phyloP scores from a whole-genome alignment of 1,284 basidiomycete species.

The Exsudoporus floridanus region DNA sequence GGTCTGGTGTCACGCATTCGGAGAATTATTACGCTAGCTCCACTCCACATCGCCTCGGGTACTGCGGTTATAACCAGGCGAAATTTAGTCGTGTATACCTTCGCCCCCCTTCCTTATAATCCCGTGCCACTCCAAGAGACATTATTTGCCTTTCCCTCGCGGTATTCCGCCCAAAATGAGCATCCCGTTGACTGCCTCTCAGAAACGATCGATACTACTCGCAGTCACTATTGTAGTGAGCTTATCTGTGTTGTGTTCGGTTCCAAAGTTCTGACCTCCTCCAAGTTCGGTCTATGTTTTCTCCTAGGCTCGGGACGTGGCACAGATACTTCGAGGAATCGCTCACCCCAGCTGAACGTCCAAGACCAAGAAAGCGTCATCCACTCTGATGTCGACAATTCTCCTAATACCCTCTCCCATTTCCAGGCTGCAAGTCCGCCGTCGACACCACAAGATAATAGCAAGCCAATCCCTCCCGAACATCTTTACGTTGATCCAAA shows the following conservation, averaged over 20 bases:
- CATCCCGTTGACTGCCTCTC: constrained; percentile 30
- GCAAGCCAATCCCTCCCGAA: constrained; percentile 2
- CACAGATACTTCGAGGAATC: not conserved
- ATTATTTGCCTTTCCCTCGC: not conserved
- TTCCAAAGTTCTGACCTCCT: not conserved
- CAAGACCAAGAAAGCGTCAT: not conserved
- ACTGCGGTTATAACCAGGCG: constrained; percentile 6
- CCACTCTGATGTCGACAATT: not conserved
- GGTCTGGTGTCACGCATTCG: too few species aligned
- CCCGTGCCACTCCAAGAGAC: not conserved
- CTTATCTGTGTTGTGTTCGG: not conserved
- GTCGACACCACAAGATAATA: not conserved
- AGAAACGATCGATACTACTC: constrained; percentile 33
- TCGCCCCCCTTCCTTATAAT: not conserved
- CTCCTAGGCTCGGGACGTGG: constrained; percentile 17
- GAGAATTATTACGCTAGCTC: too few species aligned
- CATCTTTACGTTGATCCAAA: constrained; percentile 6
- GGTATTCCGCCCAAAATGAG: constrained; percentile 17
- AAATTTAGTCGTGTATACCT: not conserved
- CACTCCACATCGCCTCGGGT: not conserved
- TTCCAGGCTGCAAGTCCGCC: not conserved
- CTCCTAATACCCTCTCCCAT: not conserved
- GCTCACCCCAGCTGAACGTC: constrained; percentile 1
- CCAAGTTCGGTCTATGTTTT: constrained; percentile 24
- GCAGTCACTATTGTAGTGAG: constrained; percentile 31